These are phyloP conservation scores for Coniferiporia weirii DNA, from an alignment of 1,284 basidiomycete genomes.

Conservation along the genomic window DNA sequence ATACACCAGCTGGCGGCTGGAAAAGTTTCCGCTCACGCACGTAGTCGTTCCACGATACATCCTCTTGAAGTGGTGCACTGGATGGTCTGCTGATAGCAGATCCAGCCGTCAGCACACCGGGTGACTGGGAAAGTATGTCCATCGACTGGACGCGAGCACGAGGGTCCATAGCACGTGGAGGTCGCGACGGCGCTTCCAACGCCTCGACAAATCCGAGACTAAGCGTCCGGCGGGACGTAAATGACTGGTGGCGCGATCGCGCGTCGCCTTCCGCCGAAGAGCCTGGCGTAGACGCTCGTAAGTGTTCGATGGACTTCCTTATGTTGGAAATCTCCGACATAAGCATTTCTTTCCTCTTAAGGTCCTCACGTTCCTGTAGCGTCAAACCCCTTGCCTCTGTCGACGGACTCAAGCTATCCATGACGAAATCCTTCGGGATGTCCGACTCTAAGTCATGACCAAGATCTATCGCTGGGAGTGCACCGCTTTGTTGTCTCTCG, in stretches of 20 bases:
- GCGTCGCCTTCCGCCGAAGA: slow-evolving; percentile 44
- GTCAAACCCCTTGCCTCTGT: slow-evolving; percentile 29
- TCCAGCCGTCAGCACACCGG: slow-evolving; percentile 32
- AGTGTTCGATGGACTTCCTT: slow-evolving; percentile 66
- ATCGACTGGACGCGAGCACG: slow-evolving; percentile 63
- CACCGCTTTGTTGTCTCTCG: slow-evolving; percentile 53
- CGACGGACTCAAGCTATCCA: slow-evolving; percentile 22
- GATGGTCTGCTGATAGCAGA: slow-evolving; percentile 60
- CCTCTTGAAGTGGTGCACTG: slow-evolving; percentile 61
- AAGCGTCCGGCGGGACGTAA: slow-evolving; percentile 59
- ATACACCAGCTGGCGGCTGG: slow-evolving; percentile 74
- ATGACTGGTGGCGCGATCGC: slow-evolving; percentile 60
- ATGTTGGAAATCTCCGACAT: slow-evolving; percentile 73
- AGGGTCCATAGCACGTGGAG: slow-evolving; percentile 60
- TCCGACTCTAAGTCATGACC: slow-evolving; percentile 67
- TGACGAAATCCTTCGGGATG: slow-evolving; percentile 63
- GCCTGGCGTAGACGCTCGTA: slow-evolving; percentile 62
- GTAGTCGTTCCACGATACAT: slow-evolving; percentile 70
- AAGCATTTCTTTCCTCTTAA: slow-evolving; percentile 63
- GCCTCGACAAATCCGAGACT: slow-evolving; percentile 56
- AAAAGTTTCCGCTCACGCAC: slow-evolving; percentile 74
- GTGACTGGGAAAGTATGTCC: slow-evolving; percentile 47
- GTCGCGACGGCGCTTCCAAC: slow-evolving; percentile 47
- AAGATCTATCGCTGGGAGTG: slow-evolving; percentile 68
- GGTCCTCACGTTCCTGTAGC: slow-evolving; percentile 47